phyloP scores from a whole-genome alignment of 352 stramenopile species.

The Phytophthora constricta region DNA sequence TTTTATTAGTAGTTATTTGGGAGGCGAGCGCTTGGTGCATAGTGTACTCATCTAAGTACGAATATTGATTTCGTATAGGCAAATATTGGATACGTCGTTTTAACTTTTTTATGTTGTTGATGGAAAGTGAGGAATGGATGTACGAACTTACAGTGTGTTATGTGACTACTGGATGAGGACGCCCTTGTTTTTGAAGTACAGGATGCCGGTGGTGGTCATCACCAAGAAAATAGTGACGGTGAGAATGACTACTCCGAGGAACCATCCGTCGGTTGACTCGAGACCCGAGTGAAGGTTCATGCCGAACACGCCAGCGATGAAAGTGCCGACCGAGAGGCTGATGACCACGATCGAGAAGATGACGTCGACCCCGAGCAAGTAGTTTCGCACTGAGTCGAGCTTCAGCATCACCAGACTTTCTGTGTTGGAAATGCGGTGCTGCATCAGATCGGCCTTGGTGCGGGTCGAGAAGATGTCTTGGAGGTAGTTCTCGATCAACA shows the following conservation, averaged over 20 bases:
- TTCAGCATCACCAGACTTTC: slow-evolving; percentile 79
- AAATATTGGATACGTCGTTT: no score
- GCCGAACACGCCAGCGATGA: slow-evolving; percentile 64
- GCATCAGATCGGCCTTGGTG: slow-evolving; percentile 68
- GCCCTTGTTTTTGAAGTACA: slow-evolving; percentile 72
- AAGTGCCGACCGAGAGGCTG: slow-evolving; percentile 61
- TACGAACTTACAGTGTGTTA: neutral
- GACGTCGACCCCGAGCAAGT: slow-evolving; percentile 61
- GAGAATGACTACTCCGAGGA: slow-evolving; percentile 43
- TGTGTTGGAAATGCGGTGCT: slow-evolving; percentile 76
- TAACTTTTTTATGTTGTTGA: no score
- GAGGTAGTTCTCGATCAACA: slow-evolving; percentile 63
- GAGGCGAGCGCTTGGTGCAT: no score
- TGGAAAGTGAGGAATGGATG: neutral
- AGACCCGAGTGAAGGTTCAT: slow-evolving; percentile 66
- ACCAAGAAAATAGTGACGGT: slow-evolving; percentile 43
- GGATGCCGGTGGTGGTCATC: slow-evolving; percentile 40
- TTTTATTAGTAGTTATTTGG: no score
- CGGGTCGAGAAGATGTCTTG: slow-evolving; percentile 74
- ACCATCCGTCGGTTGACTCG: slow-evolving; percentile 37
- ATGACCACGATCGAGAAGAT: slow-evolving; percentile 67
- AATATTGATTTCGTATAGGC: no score
- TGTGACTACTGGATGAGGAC: slow-evolving; percentile 42
- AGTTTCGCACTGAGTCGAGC: slow-evolving; percentile 73
- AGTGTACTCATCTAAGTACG: no score